Evolutionary conservation across 192 early-diverging fungal species (phyloP).

Genomic region (Podila clonocystis): DNA sequence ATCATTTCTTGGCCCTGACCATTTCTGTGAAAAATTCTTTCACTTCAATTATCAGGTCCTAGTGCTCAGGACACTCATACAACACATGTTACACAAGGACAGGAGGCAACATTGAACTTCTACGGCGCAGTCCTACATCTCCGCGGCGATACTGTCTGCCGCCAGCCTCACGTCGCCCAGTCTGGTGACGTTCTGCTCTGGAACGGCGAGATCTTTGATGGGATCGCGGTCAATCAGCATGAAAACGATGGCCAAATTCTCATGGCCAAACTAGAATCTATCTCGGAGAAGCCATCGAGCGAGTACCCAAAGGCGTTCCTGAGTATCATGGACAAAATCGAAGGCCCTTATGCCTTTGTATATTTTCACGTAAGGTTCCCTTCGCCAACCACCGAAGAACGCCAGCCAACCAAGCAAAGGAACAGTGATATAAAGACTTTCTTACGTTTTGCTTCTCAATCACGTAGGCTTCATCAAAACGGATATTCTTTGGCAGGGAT

Average conservation of each 20-base stretch:
- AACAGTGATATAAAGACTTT: neutral
- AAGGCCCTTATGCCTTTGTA: constrained; percentile 88
- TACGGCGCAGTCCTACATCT: constrained; percentile 75
- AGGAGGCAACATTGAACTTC: constrained; percentile 33
- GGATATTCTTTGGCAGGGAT: constrained; percentile 88
- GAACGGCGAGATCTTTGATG: constrained; percentile 95
- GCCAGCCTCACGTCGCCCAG: constrained; percentile 67
- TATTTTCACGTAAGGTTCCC: constrained; percentile 63
- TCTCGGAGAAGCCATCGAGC: neutral
- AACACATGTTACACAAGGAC: neutral
- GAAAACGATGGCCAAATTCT: constrained; percentile 35
- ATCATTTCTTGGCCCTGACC: neutral
- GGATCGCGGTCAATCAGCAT: constrained; percentile 63
- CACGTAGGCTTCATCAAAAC: constrained; percentile 32
- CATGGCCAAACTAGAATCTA: constrained; percentile 26
- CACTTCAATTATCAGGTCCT: constrained; percentile 35
- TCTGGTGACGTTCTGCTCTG: constrained; percentile 70
- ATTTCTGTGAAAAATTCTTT: neutral
- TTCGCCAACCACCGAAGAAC: neutral
- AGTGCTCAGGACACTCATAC: constrained; percentile 55
- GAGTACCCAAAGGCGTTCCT: constrained; percentile 35
- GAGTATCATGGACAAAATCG: constrained; percentile 57
- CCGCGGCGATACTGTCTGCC: constrained; percentile 63
- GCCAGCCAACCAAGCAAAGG: constrained; percentile 1
- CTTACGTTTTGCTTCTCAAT: neutral